Evolutionary conservation across 225 moss, liverwort and hornwort genomes (phyloP), one percentile per base, ranked within the genome.

Genomic region (Ulota crispa): DNA sequence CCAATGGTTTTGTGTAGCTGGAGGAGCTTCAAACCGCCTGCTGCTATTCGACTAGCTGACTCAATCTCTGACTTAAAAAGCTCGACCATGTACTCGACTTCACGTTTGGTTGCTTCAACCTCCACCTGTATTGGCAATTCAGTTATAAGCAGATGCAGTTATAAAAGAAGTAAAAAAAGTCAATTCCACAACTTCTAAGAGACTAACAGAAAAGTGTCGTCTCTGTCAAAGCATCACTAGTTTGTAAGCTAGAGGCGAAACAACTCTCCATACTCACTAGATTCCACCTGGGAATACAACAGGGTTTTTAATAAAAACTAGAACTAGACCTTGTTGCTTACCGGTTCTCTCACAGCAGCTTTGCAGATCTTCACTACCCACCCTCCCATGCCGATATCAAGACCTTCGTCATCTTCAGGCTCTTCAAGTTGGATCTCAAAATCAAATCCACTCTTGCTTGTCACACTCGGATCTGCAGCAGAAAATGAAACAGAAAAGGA

Each of bases 371-470:
- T 93, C 53, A 99, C 93, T 42, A 88, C 85, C 98, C 98, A 99
- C 72, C 92, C 89, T 82, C 90, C 93, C 90, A 89, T 86, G 69
- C 90, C 92, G 61, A 89, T 85, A 53, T 93, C 92, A 37, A 81
- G 80, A 32, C 90, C 78, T 28, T 86, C 89, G 52, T 88, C 90
- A 78, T 85, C 79, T 83, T 89, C 89, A 59, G 84, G 84, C 88
- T 95, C 98, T 68, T 94, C 89, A n/a, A 99, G 87, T 86, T 92
- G 95, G 32, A 94, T 94, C 64, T 94, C 98, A 78, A 95, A 90
- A 85, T 94, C 93, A 72, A 99, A 88, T 36, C 98, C 98, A 85
- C 95, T 95, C 43, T 89, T 92, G 84, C 87, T 93, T 43, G 95
- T 95, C 72, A 95, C 94, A 77, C 67, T 87, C 65, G 90, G 90